Evolutionary conservation across 805 yeast species (phyloP).

Genomic region (Teunomyces lycoperdinae): DNA sequence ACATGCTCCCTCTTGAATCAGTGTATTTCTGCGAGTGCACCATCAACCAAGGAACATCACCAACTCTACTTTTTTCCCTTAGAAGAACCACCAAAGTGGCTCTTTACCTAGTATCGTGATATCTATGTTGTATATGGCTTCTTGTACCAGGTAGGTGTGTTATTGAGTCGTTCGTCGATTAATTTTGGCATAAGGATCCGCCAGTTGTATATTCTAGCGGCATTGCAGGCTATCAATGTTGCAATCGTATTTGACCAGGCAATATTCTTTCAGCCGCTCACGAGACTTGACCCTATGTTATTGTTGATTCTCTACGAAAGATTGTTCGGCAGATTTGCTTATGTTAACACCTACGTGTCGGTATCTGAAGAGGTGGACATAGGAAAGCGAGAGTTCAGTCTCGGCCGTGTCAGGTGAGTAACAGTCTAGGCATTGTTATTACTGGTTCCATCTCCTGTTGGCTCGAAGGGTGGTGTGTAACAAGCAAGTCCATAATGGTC

Average conservation of each 20-base stretch:
- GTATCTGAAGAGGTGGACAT: constrained; percentile 59
- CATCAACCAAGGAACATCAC: constrained; percentile 89
- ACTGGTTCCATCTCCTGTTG: constrained; percentile 77
- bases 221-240: constrained; percentile 67
- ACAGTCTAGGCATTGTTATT: constrained; percentile 76
- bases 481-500: constrained; percentile 66
- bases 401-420: constrained; percentile 87
- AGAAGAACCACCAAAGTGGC: constrained; percentile 56
- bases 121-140: constrained; percentile 90
- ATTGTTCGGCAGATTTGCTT: constrained; percentile 83
- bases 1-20: constrained; percentile 77
- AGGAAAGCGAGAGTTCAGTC: constrained; percentile 51
- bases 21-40: constrained; percentile 86
- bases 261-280: constrained; percentile 50
- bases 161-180: constrained; percentile 84
- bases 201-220: constrained; percentile 58
- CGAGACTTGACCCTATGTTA: constrained; percentile 61
- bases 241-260: constrained; percentile 62
- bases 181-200: constrained; percentile 56
- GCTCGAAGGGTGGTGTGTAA: constrained; percentile 68
- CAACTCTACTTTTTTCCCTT: constrained; percentile 83
- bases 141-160: constrained; percentile 88
- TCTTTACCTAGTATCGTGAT: constrained; percentile 68
- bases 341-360: constrained; percentile 81
- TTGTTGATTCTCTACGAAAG: constrained; percentile 80